Evolutionary conservation across 257 asterid genomes (phyloP), one percentile per base, ranked within the genome.

Genomic region (Fraxinus quadrangulata): DNA sequence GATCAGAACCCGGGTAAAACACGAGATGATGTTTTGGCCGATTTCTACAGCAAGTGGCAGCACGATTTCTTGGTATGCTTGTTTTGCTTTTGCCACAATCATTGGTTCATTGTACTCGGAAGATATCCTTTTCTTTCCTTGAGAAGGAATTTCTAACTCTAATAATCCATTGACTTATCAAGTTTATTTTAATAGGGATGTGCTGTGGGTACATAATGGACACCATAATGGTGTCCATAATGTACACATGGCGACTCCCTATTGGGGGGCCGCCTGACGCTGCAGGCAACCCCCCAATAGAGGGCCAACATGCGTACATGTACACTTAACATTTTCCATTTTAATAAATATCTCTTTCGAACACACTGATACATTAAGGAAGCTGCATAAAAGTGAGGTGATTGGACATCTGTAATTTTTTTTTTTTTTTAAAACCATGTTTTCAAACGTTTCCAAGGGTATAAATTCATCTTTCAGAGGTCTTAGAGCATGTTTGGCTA

Each of bases 11-110:
- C 93, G 16, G 92, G 96, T 56, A 67, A 86, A 78, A 84, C 83
- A 49, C 88, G 97, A 67, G 95, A 92, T 9, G 96, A 90, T 66
- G 87, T 82, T 84, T 83, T 92, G 88, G 93, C 91, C 74, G 98
- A 93, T 89, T 96, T 93, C 92, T 93, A 89, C 74, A 47, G 54
- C 77, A 92, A 90, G 87, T 96, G 99, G 99, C 89, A 93, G 86
- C 85, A 92, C 26, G 92, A 96, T 76, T 96, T 34, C 89, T 87
- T 96, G 98, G 99, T 96, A 90, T 36, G 77, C 75, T 67, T 77
- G 33, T 78, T 34, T 7, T n/a, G 71, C 67, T 4, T 67, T 67
- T 51, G 24, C 33, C 23, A 28, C 23, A 23, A 24, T 23, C 70
- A 31, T 67, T 28, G 30, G 26, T 10, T 70, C 40, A n/a, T 73